Evolutionary conservation across 2,329 filamentous ascomycete genomes (phyloP).

Genomic region (Neonectria faginata): DNA sequence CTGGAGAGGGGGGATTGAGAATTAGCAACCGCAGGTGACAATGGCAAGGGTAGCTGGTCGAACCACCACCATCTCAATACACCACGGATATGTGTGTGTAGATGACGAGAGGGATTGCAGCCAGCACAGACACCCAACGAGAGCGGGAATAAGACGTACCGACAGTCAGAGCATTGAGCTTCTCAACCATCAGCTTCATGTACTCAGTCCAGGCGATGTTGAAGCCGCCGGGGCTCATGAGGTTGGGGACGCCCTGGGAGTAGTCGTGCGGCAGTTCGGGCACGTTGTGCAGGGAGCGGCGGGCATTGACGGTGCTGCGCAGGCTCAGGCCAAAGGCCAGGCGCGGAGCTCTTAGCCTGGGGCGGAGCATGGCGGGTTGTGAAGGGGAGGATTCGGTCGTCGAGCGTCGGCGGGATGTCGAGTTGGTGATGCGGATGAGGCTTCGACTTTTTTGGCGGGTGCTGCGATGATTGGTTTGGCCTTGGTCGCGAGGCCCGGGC

Average conservation of each 20-base stretch:
- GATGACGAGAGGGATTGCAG: slow-evolving; percentile 19
- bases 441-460: slow-evolving; percentile 28
- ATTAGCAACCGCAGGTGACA: slow-evolving; percentile 24
- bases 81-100: background rate
- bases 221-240: slow-evolving; percentile 78
- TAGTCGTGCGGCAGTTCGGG: slow-evolving; percentile 61
- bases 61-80: slow-evolving; percentile 9
- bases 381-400: slow-evolving; percentile 12
- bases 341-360: slow-evolving; percentile 65
- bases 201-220: slow-evolving; percentile 85
- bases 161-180: slow-evolving; percentile 78
- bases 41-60: slow-evolving; percentile 7
- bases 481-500: slow-evolving; percentile 25
- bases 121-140: slow-evolving; percentile 6
- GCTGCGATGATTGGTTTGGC: slow-evolving; percentile 15
- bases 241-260: slow-evolving; percentile 70
- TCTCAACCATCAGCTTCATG: slow-evolving; percentile 78
- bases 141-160: slow-evolving; percentile 64
- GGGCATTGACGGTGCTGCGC: slow-evolving; percentile 50
- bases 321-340: slow-evolving; percentile 52
- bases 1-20: slow-evolving; percentile 55
- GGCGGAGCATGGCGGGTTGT: slow-evolving; percentile 59
- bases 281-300: slow-evolving; percentile 61
- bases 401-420: background rate
- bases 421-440: slow-evolving; percentile 17